Base-by-base conservation (phyloP, 441 rosid species). In the Pelargonium fulgidum region DNA sequence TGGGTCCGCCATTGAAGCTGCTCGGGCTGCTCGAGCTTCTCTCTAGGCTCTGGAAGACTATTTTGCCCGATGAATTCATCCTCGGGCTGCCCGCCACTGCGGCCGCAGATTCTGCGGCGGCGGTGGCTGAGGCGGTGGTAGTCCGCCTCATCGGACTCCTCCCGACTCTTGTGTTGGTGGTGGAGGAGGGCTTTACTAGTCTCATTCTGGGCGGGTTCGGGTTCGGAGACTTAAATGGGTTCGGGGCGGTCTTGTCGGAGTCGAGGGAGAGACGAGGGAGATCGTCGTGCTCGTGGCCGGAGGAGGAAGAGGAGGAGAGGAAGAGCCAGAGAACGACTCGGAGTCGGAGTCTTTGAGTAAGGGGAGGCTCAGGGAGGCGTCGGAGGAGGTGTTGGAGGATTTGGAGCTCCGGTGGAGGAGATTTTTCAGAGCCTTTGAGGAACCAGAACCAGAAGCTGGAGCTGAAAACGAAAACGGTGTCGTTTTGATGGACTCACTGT, bases 21-120 rank as follows among this genome's bases (percentile, higher is more conserved):
- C 99, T 91, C 0, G 99, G 99, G 26, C 96, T 90, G 69, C 99
- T 94, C 1, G 97, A 91, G 68, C 99, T 94, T 63, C 99, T 74
- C 78, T 88, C 99, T 47, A 91, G 70, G 83, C 88, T 85, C 71
- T 93, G 91, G 54, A 90, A 94, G 66, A 94, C 89, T 58, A 94
- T 84, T 72, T 92, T 94, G 12, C 99, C 99, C 4, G 96, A 94
- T 0, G 99, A 89, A 66, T 91, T 89, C 79, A 94, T 80, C 62
- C 99, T 87, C 3, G 98, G 99, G 58, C 97, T 90, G 72, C 90
- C 96, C 89, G 22, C 93, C 93, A 68, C 92, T 81, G 75, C 78
- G 85, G 79, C 62, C 33, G 63, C n/a, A 20, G 69, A n/a, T n/a
- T n/a, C n/a, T n/a, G n/a, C n/a, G n/a, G n/a, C n/a, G n/a, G n/a